A percentile compares a stretch with the other conserved stretches of the same genome.
These are phyloP conservation scores for Neonothopanus nambi DNA, from an alignment of 1,284 basidiomycete genomes.

Conservation along the genomic window DNA sequence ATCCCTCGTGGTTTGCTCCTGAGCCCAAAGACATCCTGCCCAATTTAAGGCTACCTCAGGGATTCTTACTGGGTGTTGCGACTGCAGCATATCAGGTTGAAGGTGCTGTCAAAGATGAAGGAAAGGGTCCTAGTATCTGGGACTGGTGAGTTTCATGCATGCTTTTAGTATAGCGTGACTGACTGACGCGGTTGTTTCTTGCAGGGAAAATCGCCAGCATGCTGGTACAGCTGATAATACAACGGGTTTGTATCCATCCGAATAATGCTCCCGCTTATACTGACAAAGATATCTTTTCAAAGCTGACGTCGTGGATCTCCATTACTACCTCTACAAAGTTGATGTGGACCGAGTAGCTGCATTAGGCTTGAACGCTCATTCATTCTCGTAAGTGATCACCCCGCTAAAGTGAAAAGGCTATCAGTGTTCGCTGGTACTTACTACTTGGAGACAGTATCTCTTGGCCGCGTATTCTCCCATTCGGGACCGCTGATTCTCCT, in stretches of 20 bases:
- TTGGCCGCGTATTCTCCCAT: conserved; percentile 51
- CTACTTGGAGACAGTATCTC: conserved; percentile 35
- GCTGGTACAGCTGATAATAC: conserved; percentile 40
- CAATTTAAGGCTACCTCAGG: conserved; percentile 39
- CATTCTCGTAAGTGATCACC: conserved; percentile 41
- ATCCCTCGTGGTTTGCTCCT: conserved; percentile 46
- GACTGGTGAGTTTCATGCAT: conserved; percentile 32
- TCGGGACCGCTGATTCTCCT: conserved; percentile 46
- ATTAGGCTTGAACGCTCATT: conserved; percentile 47
- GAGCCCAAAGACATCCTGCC: conserved; percentile 41
- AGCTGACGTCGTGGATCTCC: conserved; percentile 48
- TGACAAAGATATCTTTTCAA: neutral
- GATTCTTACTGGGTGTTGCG: conserved; percentile 48
- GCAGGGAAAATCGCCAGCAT: conserved; percentile 41
- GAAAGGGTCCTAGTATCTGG: conserved; percentile 49
- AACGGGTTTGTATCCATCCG: conserved; percentile 30
- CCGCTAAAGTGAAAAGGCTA: neutral
- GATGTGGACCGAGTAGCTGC: conserved; percentile 46
- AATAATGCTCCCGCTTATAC: neutral
- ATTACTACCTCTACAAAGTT: conserved; percentile 50
- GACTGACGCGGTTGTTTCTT: neutral
- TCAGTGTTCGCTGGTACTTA: neutral
- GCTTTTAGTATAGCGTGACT: neutral
- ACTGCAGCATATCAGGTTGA: conserved; percentile 52
- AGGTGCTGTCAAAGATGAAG: conserved; percentile 47